Evolutionary conservation across 1,284 basidiomycete genomes (phyloP).

Genomic region (Kwoniella shivajii): DNA sequence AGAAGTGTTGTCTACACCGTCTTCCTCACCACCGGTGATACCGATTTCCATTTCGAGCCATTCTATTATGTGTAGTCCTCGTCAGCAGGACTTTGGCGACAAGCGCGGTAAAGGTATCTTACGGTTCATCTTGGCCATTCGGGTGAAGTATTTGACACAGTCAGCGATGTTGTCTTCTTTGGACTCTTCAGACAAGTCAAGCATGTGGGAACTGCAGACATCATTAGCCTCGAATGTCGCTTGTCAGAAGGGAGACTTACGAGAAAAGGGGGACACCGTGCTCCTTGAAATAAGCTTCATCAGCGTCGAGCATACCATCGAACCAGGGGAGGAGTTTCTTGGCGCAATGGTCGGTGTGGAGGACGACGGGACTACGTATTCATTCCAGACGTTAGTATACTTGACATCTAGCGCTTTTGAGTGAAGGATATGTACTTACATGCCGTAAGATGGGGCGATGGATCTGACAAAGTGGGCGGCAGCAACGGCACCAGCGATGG

Average conservation of each 20-base stretch:
- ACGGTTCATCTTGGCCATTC: conserved; percentile 84
- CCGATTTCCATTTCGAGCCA: conserved; percentile 99
- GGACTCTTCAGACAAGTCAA: conserved; percentile 96
- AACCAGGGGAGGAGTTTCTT: conserved; percentile 99
- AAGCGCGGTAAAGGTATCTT: conserved; percentile 9
- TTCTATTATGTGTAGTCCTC: conserved; percentile 46
- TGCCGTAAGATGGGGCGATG: conserved; percentile 84
- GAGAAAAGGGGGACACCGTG: conserved; percentile 93
- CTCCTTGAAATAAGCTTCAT: conserved; percentile 89
- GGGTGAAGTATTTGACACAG: conserved; percentile 93
- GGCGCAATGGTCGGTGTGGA: conserved; percentile 99
- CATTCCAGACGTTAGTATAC: neutral
- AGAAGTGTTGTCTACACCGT: conserved; percentile 94
- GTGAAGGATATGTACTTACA: conserved; percentile 61
- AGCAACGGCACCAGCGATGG: conserved; percentile 85
- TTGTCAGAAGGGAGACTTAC: conserved; percentile 32
- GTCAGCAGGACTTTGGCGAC: neutral
- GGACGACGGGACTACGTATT: conserved; percentile 76
- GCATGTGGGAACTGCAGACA: conserved; percentile 82
- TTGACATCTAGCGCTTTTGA: neutral
- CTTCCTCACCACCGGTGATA: conserved; percentile 99
- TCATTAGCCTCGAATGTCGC: neutral
- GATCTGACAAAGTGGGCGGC: conserved; percentile 91
- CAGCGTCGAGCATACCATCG: conserved; percentile 96
- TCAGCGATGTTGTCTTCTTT: conserved; percentile 96